phyloP scores from a whole-genome alignment of 805 yeast species.

The Candida vartiovaarae region DNA sequence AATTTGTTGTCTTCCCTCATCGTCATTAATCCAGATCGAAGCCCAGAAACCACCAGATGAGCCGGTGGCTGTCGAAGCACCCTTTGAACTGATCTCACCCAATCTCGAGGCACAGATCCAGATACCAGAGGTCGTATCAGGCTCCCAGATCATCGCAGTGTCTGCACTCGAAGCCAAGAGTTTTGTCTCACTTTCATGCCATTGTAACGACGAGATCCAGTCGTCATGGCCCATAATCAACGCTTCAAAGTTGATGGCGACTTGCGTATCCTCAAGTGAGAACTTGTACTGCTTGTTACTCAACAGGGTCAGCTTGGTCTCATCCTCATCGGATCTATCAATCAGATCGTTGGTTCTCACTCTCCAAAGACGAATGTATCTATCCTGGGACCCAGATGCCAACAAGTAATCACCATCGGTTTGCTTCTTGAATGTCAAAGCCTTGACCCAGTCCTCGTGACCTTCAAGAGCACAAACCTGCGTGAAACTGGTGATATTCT shows the following conservation, averaged over 20 bases:
- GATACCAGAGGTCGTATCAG: conserved; percentile 77
- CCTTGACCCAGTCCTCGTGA: conserved; percentile 94
- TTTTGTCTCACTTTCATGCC: conserved; percentile 57
- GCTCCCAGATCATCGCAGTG: conserved; percentile 89
- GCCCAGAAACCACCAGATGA: conserved; percentile 74
- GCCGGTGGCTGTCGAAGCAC: conserved; percentile 98
- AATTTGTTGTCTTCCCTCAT: conserved; percentile 38
- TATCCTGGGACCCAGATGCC: conserved; percentile 90
- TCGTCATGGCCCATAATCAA: conserved; percentile 97
- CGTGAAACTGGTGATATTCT: conserved; percentile 19
- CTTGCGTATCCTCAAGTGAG: conserved; percentile 29
- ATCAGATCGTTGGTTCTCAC: conserved; percentile 48
- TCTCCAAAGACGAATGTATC: conserved; percentile 89
- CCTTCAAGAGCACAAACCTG: conserved; percentile 62
- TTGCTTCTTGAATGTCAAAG: conserved; percentile 49
- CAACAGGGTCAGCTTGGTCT: conserved; percentile 42
- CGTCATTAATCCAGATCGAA: conserved; percentile 57
- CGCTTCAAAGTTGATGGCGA: conserved; percentile 79
- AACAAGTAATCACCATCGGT: conserved; percentile 49
- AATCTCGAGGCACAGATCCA: conserved; percentile 79
- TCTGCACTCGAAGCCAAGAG: conserved; percentile 87
- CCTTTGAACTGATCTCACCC: conserved; percentile 92
- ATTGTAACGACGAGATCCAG: conserved; percentile 81
- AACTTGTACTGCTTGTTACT: conserved; percentile 72
- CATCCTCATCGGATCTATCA: conserved; percentile 52